Percentiles rank a stretch among this genome's conserved stretches.
phyloP scores from a whole-genome alignment of 352 stramenopile genomes.

The Pythium guiyangense region DNA sequence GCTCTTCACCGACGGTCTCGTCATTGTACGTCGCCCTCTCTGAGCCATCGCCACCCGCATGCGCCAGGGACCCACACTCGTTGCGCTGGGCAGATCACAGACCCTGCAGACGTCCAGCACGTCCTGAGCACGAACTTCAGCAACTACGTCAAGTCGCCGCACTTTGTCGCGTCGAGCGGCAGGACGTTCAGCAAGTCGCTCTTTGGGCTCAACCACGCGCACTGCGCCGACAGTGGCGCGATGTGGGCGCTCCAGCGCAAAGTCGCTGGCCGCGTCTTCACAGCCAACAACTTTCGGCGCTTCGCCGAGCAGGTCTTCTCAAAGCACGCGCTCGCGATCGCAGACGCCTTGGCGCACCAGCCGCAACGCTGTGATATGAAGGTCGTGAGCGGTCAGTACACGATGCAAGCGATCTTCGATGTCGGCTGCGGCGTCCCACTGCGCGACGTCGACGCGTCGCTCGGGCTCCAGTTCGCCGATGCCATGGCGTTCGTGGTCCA shows the following conservation, averaged over 20 bases:
- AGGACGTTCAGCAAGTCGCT: slow-evolving; percentile 70
- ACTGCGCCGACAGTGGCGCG: slow-evolving; percentile 39
- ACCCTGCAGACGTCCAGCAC: slow-evolving; percentile 66
- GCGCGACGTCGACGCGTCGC: slow-evolving; percentile 21
- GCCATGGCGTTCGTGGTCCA: slow-evolving; percentile 55
- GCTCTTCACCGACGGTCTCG: too few relatives aligned
- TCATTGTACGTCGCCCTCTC: too few relatives aligned
- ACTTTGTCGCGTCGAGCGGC: slow-evolving; percentile 58
- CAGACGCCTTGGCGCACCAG: slow-evolving; percentile 13
- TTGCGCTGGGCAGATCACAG: too few relatives aligned
- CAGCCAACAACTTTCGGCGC: slow-evolving; percentile 43
- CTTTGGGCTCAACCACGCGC: slow-evolving; percentile 59
- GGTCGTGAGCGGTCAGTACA: slow-evolving; percentile 43
- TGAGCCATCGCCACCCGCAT: too few relatives aligned
- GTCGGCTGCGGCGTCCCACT: slow-evolving; percentile 48
- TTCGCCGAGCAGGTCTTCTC: slow-evolving; percentile 46
- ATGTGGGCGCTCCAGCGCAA: slow-evolving; percentile 78
- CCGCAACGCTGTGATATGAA: slow-evolving; percentile 69
- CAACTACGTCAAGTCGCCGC: slow-evolving; percentile 73
- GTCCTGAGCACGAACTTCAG: slow-evolving; percentile 55
- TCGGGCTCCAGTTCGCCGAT: slow-evolving; percentile 34
- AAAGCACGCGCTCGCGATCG: slow-evolving; percentile 28
- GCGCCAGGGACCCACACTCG: too few relatives aligned
- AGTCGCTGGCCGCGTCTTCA: slow-evolving; percentile 86
- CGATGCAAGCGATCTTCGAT: slow-evolving; percentile 53